Evolutionary conservation across 148 eudicot genomes (phyloP).

Genomic region (Cornus suecica): DNA sequence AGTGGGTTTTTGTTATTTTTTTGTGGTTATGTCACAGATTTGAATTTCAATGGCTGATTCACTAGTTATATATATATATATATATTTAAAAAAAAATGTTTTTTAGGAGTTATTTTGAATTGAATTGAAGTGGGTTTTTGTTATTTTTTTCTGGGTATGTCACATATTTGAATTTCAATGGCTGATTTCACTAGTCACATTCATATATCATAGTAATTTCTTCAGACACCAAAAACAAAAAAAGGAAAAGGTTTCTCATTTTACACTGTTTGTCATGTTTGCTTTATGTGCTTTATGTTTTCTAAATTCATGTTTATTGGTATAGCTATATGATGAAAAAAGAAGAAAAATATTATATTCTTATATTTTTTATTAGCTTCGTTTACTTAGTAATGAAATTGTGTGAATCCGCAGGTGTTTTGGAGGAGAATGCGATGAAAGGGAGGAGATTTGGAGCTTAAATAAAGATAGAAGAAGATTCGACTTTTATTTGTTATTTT

Average conservation of each 20-base stretch:
- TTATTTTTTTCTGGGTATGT: no score
- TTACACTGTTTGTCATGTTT: background rate
- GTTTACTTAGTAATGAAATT: background rate
- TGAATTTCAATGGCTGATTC: background rate
- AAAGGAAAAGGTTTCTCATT: background rate
- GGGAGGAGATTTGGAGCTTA: constrained; percentile 44
- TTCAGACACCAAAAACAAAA: background rate
- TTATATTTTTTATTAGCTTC: background rate
- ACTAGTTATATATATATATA: background rate
- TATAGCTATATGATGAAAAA: background rate
- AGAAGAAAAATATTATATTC: background rate
- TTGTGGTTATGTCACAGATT: background rate
- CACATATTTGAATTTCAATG: no score
- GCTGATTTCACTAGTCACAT: no score
- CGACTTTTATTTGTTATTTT: background rate
- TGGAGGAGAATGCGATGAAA: constrained; percentile 31
- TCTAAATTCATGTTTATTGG: background rate
- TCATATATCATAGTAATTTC: no score
- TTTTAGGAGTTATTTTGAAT: no score
- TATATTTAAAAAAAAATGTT: no score
- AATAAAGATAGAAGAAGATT: constrained; percentile 33
- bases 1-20: background rate
- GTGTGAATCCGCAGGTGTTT: constrained; percentile 22
- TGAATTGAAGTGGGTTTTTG: no score
- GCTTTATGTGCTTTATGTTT: background rate